Conservation (phyloP, 2,329 filamentous ascomycete species). For the Periglandula ipomoeae region DNA sequence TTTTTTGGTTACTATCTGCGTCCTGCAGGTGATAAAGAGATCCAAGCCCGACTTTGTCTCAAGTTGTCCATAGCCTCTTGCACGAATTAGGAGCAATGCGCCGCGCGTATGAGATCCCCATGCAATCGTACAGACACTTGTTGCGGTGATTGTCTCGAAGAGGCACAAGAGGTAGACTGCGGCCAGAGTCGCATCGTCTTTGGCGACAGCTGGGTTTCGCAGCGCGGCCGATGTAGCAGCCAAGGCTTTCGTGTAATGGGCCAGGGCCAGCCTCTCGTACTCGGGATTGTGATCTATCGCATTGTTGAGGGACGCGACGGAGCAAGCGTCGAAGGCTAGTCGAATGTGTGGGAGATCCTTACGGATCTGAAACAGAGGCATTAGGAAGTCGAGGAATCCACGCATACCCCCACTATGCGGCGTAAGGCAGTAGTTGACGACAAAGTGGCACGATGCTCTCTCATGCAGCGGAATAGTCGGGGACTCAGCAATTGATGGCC, state of each 20-base stretch:
- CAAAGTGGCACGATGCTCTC: background rate
- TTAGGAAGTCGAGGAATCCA: background rate
- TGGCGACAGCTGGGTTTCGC: background rate
- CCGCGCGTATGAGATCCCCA: background rate
- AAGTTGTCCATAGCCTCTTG: background rate
- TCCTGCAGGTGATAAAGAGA: background rate
- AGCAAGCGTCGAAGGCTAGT: background rate
- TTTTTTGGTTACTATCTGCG: background rate
- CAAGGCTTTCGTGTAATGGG: background rate
- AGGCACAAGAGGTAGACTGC: background rate
- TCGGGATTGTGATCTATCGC: background rate
- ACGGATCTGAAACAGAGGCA: background rate
- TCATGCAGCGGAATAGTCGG: background rate
- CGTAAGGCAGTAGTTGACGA: background rate
- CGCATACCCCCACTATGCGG: background rate
- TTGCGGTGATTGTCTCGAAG: background rate
- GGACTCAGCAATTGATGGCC: background rate
- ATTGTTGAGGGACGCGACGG: background rate
- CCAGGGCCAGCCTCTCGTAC: background rate
- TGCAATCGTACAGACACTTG: background rate
- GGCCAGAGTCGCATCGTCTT: background rate
- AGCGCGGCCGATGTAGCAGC: background rate
- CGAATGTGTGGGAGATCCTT: background rate
- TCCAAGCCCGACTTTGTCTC: background rate
- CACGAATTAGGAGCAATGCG: background rate